phyloP scores from a whole-genome alignment of 306 rosid genomes.

The Medicago ruthenica region DNA sequence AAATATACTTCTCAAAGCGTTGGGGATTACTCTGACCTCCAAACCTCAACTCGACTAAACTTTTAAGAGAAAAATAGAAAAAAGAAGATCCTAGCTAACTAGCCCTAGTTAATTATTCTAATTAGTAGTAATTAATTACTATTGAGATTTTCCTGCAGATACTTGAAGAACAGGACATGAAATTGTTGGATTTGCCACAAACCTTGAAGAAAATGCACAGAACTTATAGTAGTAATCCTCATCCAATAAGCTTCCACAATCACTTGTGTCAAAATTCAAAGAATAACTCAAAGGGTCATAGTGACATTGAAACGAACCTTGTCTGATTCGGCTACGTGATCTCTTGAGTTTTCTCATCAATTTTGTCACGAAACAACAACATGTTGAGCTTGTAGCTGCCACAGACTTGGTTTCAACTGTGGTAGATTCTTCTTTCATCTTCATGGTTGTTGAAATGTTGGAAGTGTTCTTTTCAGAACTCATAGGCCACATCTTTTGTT shows the following conservation, averaged over 20 bases:
- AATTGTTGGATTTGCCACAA: constrained; percentile 62
- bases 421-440: constrained; percentile 21
- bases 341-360: constrained; percentile 60
- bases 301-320: constrained; percentile 60
- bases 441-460: neutral
- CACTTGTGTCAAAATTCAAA: constrained; percentile 75
- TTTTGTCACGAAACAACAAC: constrained; percentile 57
- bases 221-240: constrained; percentile 76
- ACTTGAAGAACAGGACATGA: constrained; percentile 42
- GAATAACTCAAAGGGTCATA: constrained; percentile 88
- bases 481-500: constrained; percentile 55
- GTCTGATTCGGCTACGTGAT: constrained; percentile 44
- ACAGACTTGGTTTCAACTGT: constrained; percentile 18
- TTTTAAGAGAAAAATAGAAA: neutral
- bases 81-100: neutral
- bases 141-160: constrained; percentile 38
- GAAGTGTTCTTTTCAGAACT: constrained; percentile 50
- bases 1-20: neutral
- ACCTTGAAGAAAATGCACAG: constrained; percentile 82
- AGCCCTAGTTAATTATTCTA: neutral
- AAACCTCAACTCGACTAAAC: neutral
- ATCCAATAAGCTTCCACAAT: constrained; percentile 64
- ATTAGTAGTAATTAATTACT: neutral
- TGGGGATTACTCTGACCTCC: neutral
- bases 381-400: constrained; percentile 14